These are phyloP conservation scores for Colletotrichum theobromicola DNA, from an alignment of 2,329 filamentous ascomycete genomes.

Conservation along the genomic window DNA sequence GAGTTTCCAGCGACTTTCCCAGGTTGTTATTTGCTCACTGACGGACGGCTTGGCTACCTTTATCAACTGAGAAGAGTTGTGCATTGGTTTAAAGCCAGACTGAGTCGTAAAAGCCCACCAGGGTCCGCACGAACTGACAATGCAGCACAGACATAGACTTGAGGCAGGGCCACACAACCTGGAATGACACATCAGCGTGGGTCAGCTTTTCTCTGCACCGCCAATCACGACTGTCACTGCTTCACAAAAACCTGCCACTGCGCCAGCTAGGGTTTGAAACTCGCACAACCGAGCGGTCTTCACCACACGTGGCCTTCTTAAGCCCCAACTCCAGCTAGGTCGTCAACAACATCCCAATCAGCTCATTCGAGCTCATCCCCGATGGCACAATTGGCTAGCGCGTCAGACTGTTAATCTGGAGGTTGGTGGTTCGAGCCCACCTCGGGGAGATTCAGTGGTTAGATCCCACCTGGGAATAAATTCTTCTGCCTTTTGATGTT, in stretches of 20 bases:
- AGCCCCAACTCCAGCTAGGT: neutral
- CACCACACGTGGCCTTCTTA: neutral
- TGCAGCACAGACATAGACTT: neutral
- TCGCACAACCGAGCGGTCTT: neutral
- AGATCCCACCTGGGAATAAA: neutral
- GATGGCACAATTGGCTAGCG: constrained; percentile 24
- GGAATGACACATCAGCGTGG: neutral
- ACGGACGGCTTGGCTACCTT: neutral
- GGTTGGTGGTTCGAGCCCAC: constrained; percentile 23
- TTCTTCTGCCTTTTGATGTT: neutral
- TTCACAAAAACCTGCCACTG: neutral
- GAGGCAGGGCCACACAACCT: neutral
- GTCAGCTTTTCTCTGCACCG: neutral
- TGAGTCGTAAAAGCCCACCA: neutral
- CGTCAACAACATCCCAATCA: neutral
- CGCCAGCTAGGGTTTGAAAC: neutral
- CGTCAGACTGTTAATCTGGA: constrained; percentile 24
- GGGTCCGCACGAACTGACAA: neutral
- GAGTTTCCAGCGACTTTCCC: neutral
- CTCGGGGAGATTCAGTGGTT: constrained; percentile 17
- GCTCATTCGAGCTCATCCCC: constrained; percentile 16
- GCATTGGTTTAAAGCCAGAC: neutral
- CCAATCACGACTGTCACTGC: neutral
- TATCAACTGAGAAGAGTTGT: neutral
- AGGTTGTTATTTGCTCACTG: accelerated